Evolutionary conservation across 805 yeast genomes (phyloP), one percentile per base, ranked within the genome.

Genomic region (Metschnikowia gruessii): DNA sequence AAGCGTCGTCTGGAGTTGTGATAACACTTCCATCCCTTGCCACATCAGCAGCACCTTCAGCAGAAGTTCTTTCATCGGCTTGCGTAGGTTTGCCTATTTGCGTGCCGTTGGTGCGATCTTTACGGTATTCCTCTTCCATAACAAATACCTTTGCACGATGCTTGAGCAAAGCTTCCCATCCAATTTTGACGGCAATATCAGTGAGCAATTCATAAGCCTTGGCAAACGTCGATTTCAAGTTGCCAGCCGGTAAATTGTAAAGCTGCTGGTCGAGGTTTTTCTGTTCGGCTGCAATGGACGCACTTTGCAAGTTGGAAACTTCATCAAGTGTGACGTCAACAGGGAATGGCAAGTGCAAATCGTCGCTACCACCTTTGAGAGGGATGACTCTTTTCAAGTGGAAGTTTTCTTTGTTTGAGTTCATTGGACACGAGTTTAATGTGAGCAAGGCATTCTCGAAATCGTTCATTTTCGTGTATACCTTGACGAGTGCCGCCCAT

Each of bases 371-470:
- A 13, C 66, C 65, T 21, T 66, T 64, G 17, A 82, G 76, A 22
- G 80, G 77, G 10, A 79, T 78, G 4, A 83, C 75, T 57, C 94
- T 70, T 59, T 77, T 80, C 55, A 85, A 72, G 18, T 75, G 70
- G 60, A 72, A 85, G 51, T 78, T 78, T 55, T 86, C 94, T 59
- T 81, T 83, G 57, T 82, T 80, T 10, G 85, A 79, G 44, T 82
- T 82, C 89, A 87, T 85, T 19, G 95, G 95, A 58, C 91, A 85
- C 13, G 92, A 82, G 57, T 87, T 87, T 53, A 87, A 70, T 1
- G 90, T 79, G 46, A 85, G 65, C 43, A 87, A 69, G 1, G 94
- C 87, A 54, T 83, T 78, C 60, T 85, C 91, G 60, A 80, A 79
- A 62, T 85, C 83, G 22, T 81, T 81, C 42, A 79, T 60, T 37